Evolutionary conservation across 1,139 yeast species (phyloP).

Genomic region (Zygosaccharomyces pseudobailii): DNA sequence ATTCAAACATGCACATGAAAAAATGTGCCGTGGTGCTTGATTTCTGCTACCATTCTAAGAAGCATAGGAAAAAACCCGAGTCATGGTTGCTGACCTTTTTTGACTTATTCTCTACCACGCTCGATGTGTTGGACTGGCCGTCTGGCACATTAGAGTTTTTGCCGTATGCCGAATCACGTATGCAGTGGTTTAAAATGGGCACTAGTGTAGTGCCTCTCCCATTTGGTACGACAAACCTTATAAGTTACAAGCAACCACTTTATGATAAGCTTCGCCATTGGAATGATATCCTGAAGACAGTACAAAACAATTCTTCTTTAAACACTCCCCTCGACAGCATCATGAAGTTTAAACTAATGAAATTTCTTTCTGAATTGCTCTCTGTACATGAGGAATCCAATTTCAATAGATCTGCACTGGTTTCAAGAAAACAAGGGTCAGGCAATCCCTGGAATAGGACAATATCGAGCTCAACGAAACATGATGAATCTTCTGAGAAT

Average conservation of each 20-base stretch:
- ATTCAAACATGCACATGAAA: slow-evolving; percentile 5
- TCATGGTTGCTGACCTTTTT: slow-evolving; percentile 23
- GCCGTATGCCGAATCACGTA: slow-evolving; percentile 29
- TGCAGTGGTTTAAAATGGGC: slow-evolving; percentile 28
- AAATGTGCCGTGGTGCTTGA: slow-evolving; percentile 20
- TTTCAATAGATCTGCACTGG: slow-evolving; percentile 27
- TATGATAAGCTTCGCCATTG: slow-evolving; percentile 29
- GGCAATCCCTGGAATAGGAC: slow-evolving; percentile 22
- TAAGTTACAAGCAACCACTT: slow-evolving; percentile 31
- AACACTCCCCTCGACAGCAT: slow-evolving; percentile 26
- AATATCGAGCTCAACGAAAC: slow-evolving; percentile 12
- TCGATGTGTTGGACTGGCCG: slow-evolving; percentile 28
- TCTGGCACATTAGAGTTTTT: slow-evolving; percentile 22
- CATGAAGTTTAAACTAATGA: slow-evolving; percentile 25
- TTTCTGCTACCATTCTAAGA: slow-evolving; percentile 20
- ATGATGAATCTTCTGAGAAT: slow-evolving; percentile 15
- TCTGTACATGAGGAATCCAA: slow-evolving; percentile 32
- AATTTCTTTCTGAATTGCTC: slow-evolving; percentile 30
- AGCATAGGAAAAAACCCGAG: slow-evolving; percentile 10
- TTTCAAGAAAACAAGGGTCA: slow-evolving; percentile 17
- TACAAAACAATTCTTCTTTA: slow-evolving; percentile 19
- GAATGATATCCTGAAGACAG: slow-evolving; percentile 22
- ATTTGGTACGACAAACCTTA: slow-evolving; percentile 23
- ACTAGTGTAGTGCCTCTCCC: slow-evolving; percentile 14
- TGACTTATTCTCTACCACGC: slow-evolving; percentile 19